Base-by-base conservation (phyloP, 345 rosid species). In the Populus tremula region DNA sequence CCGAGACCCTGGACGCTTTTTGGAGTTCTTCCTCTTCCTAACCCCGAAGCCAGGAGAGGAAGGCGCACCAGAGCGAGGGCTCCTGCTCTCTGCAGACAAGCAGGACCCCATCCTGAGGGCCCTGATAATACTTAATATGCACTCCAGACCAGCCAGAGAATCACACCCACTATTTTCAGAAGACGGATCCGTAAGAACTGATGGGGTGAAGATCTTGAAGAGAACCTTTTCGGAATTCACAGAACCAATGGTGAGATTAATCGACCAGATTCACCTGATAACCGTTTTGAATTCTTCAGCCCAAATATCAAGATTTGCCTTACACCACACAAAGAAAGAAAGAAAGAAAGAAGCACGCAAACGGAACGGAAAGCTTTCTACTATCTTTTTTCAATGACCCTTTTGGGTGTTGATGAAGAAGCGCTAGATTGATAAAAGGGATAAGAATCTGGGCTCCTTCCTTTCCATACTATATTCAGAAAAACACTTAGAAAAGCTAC, bases 21-120 rank as follows among this genome's bases (percentile, higher is more conserved):
- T 90, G 2, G 93, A 81, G 85, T 76, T 84, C 86, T 89, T 92
- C 86, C 92, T 88, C 86, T 88, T 96, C 94, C 80, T 84, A 69
- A 84, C 79, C 41, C 88, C 86, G 50, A 84, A 83, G 29, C 77
- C 88, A 74, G 96, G 91, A 68, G 98, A 90, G 78, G 90, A 82
- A 49, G 97, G 97, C 20, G 97, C 87, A 10, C 97, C 96, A 64
- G 96, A 96, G 81, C 83, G 75, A 84, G 98, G 93, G 85, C 92
- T 92, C 92, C 94, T 85, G 94, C 90, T 90, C 82, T 96, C 99
- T 12, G 88, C 86, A 84, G 99, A 90, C 79, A 96, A 91, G 93
- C 98, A 96, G 98, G 99, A 96, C 91, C 97, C 99, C 99, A 92
- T 90, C 86, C 90, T 92, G 20, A 96, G 99, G 97, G 98, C 98